phyloP scores from a whole-genome alignment of 495 filamentous ascomycete species.

The Evansstolkia leycettana region DNA sequence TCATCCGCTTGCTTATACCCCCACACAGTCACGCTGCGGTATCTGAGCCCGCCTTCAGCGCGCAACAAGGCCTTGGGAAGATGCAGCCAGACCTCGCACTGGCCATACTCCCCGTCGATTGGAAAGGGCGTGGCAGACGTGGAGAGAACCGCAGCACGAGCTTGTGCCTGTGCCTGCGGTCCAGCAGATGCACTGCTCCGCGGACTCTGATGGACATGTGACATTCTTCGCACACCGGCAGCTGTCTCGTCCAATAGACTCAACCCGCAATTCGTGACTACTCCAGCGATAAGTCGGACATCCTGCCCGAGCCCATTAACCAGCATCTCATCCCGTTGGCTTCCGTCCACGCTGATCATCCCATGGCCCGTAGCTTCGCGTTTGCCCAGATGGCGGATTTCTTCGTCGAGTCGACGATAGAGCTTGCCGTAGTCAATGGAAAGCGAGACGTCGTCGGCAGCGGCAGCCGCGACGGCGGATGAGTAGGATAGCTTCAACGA shows the following conservation, averaged over 20 bases:
- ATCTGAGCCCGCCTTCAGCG: constrained; percentile 27
- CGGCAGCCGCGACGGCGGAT: constrained; percentile 28
- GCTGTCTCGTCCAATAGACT: constrained; percentile 30
- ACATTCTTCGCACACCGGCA: constrained; percentile 28
- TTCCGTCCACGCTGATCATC: constrained; percentile 22
- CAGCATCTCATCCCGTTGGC: constrained; percentile 21
- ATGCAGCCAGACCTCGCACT: constrained; percentile 29
- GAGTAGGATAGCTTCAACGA: constrained; percentile 33
- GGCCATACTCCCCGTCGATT: constrained; percentile 22
- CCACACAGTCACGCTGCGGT: constrained; percentile 28
- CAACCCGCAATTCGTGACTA: constrained; percentile 27
- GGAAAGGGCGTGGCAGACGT: constrained; percentile 4
- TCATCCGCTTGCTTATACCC: constrained; percentile 16
- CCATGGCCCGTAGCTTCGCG: constrained; percentile 12
- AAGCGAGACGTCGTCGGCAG: constrained; percentile 31
- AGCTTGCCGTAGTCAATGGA: constrained; percentile 37
- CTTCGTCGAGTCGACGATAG: constrained; percentile 30
- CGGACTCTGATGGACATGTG: constrained; percentile 20
- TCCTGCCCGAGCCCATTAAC: constrained; percentile 20
- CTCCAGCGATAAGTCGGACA: constrained; percentile 23
- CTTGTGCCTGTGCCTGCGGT: constrained; percentile 4
- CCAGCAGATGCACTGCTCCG: constrained; percentile 10
- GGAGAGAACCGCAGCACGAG: background rate
- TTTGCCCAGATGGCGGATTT: constrained; percentile 20
- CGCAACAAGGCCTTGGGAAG: constrained; percentile 32